Base-by-base conservation (phyloP, 2,329 filamentous ascomycete species). In the Botryotinia calthae region DNA sequence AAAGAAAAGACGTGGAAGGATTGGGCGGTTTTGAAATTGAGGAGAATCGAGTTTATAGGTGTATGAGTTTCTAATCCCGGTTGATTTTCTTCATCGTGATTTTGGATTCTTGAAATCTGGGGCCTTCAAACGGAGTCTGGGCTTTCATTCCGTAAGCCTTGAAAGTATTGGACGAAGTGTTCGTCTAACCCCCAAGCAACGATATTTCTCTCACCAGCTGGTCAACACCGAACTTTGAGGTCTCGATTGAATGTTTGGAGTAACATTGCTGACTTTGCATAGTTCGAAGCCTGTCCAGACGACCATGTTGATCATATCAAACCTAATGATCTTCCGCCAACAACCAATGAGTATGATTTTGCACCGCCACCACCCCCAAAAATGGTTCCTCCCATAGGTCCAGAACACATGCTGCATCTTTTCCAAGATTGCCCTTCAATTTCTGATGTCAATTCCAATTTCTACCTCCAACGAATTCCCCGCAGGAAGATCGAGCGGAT, bases 281-380 rank as follows among this genome's bases (percentile, higher is more conserved):
- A 65, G 44, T 51, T 65, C 4, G 44, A 51, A 65, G 31, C 28
- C 22, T 75, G 42, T n/a, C 68, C 75, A 4, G 75, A 66, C 10
- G 61, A 73, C 22, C 44, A 69, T 4, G 64, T 76, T 40, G 71
- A 75, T 42, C 62, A 72, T 46, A 68, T 73, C 31, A 58, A 73
- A 40, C 67, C 71, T 9, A 54, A 76, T 51, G 69, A 73, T 34
- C 20, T 72, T 34, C 72, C 71, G 46, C 63, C 68, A 22, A 75
- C 68, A 14, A 34, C 59, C 8, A 66, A 69, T n/a, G 72, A 76
- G 34, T 75, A 74, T 37, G 72, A 74, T 37, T 74, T 76, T 40
- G 28, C 59, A 16, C 70, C 71, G 2, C 71, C 68, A 25, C 66
- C 74, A 34, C 69, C 75, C 12, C 37, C 74, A 6, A 74, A 73